Conservation (phyloP, 1,284 basidiomycete species). For the Malassezia globosa region DNA sequence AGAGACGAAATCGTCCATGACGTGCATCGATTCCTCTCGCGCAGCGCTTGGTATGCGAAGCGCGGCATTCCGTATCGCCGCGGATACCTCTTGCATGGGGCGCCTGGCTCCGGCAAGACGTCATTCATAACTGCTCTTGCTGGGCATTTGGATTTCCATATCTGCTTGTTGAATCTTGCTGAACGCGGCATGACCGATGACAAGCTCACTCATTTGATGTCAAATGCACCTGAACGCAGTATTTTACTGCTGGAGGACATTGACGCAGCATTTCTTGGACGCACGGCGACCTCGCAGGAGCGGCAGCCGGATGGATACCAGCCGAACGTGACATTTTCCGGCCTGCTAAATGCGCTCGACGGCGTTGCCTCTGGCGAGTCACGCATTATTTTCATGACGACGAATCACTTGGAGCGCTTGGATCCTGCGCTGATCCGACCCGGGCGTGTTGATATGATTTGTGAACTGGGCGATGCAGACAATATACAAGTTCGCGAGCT, state of each 20-base stretch:
- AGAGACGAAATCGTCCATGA: conserved; percentile 70
- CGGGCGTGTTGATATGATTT: conserved; percentile 77
- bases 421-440: conserved; percentile 89
- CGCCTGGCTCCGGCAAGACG: conserved; percentile 94
- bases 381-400: conserved; percentile 97
- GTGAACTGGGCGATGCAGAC: conserved; percentile 76
- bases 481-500: conserved; percentile 67
- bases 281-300: conserved; percentile 24
- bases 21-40: conserved; percentile 66
- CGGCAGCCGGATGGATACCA: conserved; percentile 31
- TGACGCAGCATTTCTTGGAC: conserved; percentile 76
- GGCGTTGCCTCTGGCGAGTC: conserved; percentile 86
- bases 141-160: conserved; percentile 76
- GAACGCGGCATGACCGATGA: conserved; percentile 94
- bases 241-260: conserved; percentile 92
- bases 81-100: conserved; percentile 87
- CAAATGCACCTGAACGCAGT: conserved; percentile 81
- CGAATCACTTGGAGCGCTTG: conserved; percentile 64
- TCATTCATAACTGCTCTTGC: conserved; percentile 97
- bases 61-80: conserved; percentile 93
- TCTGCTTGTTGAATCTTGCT: conserved; percentile 88
- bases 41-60: conserved; percentile 90
- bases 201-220: conserved; percentile 84
- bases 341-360: conserved; percentile 90
- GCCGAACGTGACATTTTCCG: conserved; percentile 82